phyloP scores from a whole-genome alignment of 768 basidiomycete genomes.

The Dioszegia crocea region DNA sequence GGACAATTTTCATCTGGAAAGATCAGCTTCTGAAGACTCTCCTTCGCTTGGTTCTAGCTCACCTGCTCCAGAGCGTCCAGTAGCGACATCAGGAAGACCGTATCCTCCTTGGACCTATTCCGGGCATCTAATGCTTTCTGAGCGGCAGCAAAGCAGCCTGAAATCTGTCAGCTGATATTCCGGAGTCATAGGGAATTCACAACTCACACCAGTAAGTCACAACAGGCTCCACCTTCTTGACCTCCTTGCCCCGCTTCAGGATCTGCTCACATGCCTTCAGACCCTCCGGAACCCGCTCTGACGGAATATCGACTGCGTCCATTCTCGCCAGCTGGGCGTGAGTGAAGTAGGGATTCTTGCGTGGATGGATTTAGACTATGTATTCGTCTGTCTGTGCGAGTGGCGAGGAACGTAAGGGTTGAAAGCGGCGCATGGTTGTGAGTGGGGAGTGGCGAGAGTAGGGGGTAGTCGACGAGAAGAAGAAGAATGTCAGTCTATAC shows the following conservation, averaged over 20 bases:
- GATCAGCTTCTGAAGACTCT: neutral
- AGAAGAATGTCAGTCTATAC: no score
- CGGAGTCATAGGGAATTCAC: no score
- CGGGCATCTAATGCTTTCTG: constrained; percentile 59
- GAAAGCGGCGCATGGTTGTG: no score
- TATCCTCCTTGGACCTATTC: constrained; percentile 63
- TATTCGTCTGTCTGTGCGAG: no score
- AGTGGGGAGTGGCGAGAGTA: no score
- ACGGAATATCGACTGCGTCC: constrained; percentile 40
- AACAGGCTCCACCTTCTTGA: constrained; percentile 73
- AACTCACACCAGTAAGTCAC: constrained; percentile 92
- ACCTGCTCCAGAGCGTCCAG: constrained; percentile 70
- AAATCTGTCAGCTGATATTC: neutral
- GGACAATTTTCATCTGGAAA: constrained; percentile 65
- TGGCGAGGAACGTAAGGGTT: no score
- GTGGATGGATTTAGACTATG: no score
- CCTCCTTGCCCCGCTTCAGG: constrained; percentile 84
- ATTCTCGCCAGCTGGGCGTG: constrained; percentile 10
- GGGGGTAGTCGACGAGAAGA: no score
- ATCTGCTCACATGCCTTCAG: constrained; percentile 64
- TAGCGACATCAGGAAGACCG: constrained; percentile 66
- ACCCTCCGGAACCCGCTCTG: constrained; percentile 45
- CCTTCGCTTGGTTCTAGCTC: constrained; percentile 13
- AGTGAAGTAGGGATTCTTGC: neutral
- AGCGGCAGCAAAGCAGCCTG: constrained; percentile 2